Conservation (phyloP, 192 early-diverging fungal genomes). For the Rhizophagus sp. region DNA sequence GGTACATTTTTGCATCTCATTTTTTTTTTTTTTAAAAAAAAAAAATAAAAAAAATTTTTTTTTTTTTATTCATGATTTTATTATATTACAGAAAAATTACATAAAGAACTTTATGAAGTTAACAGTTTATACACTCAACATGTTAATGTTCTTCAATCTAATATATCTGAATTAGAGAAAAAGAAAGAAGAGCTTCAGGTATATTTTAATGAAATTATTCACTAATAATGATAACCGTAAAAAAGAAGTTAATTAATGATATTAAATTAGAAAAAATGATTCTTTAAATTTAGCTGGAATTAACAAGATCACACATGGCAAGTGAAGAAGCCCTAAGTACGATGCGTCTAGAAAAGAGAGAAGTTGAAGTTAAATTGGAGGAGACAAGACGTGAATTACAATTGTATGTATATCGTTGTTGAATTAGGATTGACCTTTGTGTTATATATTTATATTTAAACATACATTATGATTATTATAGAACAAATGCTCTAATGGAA, state of each 20-base stretch:
- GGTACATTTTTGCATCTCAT: slow-evolving; percentile 36
- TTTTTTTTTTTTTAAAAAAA: background rate
- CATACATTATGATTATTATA: background rate
- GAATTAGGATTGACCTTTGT: background rate
- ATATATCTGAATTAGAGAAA: slow-evolving; percentile 52
- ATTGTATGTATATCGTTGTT: slow-evolving; percentile 29
- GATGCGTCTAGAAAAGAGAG: slow-evolving; percentile 41
- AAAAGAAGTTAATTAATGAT: too few relatives aligned
- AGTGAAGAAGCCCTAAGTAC: slow-evolving; percentile 44
- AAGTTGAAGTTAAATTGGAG: slow-evolving; percentile 38
- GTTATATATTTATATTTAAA: background rate
- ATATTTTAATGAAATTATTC: background rate
- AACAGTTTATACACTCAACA: slow-evolving; percentile 53
- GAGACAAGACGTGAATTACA: slow-evolving; percentile 36
- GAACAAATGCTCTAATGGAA: slow-evolving; percentile 34
- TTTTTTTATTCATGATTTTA: background rate
- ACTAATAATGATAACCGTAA: background rate
- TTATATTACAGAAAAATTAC: slow-evolving; percentile 33
- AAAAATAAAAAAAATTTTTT: background rate
- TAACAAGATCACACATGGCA: slow-evolving; percentile 40
- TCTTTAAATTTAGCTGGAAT: slow-evolving; percentile 36
- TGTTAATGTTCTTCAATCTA: slow-evolving; percentile 45
- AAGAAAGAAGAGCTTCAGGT: slow-evolving; percentile 51
- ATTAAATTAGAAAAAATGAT: background rate
- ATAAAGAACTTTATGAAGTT: slow-evolving; percentile 53